Conservation (phyloP, 2,329 filamentous ascomycete genomes). For the Neopestalotiopsis sp. region DNA sequence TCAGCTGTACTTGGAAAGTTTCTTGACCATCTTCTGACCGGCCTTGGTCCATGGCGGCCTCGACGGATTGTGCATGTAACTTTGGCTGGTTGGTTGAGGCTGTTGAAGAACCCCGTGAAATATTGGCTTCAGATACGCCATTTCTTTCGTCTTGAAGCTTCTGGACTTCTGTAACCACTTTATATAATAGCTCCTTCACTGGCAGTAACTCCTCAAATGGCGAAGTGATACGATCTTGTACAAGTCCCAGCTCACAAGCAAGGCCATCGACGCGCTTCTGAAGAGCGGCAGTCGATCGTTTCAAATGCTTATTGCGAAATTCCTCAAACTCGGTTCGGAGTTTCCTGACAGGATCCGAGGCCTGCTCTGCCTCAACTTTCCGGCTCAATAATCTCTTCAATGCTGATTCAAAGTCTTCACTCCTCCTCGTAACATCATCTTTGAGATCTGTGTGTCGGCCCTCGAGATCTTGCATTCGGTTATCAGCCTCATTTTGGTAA, state of each 20-base stretch:
- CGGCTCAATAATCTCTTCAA: background rate
- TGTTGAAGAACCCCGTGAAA: background rate
- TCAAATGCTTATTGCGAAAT: background rate
- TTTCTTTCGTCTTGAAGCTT: background rate
- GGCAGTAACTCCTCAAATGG: too few relatives aligned
- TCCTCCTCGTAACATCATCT: background rate
- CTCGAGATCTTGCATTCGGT: background rate
- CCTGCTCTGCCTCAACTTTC: too few relatives aligned
- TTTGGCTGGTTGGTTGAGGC: background rate
- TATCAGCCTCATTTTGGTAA: background rate
- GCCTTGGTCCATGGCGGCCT: too few relatives aligned
- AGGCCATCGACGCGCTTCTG: background rate
- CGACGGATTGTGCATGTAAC: background rate
- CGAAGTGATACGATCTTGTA: background rate
- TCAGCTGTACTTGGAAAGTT: background rate
- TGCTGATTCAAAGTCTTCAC: constrained; percentile 8
- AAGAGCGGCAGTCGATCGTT: background rate
- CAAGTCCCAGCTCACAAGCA: background rate
- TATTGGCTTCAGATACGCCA: background rate
- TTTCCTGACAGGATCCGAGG: background rate
- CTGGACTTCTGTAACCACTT: background rate
- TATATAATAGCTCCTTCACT: too few relatives aligned
- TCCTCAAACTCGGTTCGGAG: background rate
- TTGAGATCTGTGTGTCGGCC: background rate
- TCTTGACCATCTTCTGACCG: background rate